Evolutionary conservation across 495 filamentous ascomycete species (phyloP), one percentile per base, ranked within the genome.

Genomic region (Talaromyces nanjingensis): DNA sequence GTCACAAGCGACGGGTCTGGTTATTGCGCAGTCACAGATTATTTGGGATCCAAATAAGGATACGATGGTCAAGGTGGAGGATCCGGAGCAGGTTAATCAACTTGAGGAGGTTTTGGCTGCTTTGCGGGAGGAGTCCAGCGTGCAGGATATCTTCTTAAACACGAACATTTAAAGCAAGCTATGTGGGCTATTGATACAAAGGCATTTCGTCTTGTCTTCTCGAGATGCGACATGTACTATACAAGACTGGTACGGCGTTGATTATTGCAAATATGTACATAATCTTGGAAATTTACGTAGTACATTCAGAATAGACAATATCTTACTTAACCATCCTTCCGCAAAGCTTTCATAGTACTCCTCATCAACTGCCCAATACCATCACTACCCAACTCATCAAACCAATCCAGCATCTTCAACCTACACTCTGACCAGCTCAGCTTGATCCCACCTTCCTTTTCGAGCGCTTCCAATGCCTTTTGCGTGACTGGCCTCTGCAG

Each of bases 31-130:
- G 65, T 83, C 83, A 31, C 90, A 92, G 55, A 94, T 98, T 33
- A 81, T 96, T 55, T 97, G 91, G 91, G 84, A 87, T 62, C 83
- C 92, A 0, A 96, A 92, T 62, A 81, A 84, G 62, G 93, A 97
- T 59, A 92, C 89, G 0, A 82, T 84, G 74, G 85, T 90, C 16
- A 70, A 77, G 14, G 68, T 80, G 4, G 80, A 86, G 63, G 75
- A 79, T 49, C 77, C 85, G 6, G 68, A 73, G 52, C 74, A 77
- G 1, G 78, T 91, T 27, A 72, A 84, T 34, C 82, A 81, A 31
- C 73, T 88, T 63, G 74, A 89, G 20, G 71, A 80, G 20, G 39
- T 73, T 8, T 47, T 75, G 49, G 58, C 67, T 56, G 29, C 65
- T 11, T 60, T 92, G 7, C 75, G 81, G 24, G 85, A 89, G 16